Conservation (phyloP, 2,329 filamentous ascomycete genomes). For the Capronia coronata region DNA sequence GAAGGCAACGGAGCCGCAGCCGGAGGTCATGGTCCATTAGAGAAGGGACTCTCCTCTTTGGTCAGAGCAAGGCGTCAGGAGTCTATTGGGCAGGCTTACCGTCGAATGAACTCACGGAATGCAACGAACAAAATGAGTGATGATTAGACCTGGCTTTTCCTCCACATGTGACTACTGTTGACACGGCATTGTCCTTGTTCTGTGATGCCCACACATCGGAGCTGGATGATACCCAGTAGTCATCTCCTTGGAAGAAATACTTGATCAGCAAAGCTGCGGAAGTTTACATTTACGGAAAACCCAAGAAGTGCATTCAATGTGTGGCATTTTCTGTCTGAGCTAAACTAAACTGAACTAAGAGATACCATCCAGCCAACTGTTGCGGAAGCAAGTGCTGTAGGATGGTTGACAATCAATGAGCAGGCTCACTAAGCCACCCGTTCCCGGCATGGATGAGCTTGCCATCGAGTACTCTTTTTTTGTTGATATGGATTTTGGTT, state of each 20-base stretch:
- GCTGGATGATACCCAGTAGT: too few species aligned
- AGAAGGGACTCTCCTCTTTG: not conserved
- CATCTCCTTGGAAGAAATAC: too few species aligned
- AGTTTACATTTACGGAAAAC: not conserved
- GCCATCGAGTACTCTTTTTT: slow-evolving; percentile 21
- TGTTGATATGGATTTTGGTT: slow-evolving; percentile 17
- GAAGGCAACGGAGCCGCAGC: slow-evolving; percentile 30
- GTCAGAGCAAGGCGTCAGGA: slow-evolving; percentile 8
- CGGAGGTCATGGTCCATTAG: slow-evolving; percentile 45
- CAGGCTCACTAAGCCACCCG: slow-evolving; percentile 20
- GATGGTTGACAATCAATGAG: slow-evolving; percentile 23
- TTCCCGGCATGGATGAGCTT: slow-evolving; percentile 20
- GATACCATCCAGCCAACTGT: slow-evolving; percentile 20
- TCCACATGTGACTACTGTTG: not conserved
- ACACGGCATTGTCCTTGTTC: not conserved
- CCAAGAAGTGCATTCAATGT: slow-evolving; percentile 9
- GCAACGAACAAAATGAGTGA: slow-evolving; percentile 3
- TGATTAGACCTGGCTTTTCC: not conserved
- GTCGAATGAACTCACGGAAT: slow-evolving; percentile 4
- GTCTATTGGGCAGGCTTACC: slow-evolving; percentile 1
- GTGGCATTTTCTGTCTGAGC: not conserved
- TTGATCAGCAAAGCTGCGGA: too few species aligned
- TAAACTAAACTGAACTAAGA: slow-evolving; percentile 18
- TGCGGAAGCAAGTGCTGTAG: slow-evolving; percentile 14
- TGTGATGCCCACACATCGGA: not conserved